phyloP scores from a whole-genome alignment of 768 basidiomycete species.

The Psilocybe cubensis region DNA sequence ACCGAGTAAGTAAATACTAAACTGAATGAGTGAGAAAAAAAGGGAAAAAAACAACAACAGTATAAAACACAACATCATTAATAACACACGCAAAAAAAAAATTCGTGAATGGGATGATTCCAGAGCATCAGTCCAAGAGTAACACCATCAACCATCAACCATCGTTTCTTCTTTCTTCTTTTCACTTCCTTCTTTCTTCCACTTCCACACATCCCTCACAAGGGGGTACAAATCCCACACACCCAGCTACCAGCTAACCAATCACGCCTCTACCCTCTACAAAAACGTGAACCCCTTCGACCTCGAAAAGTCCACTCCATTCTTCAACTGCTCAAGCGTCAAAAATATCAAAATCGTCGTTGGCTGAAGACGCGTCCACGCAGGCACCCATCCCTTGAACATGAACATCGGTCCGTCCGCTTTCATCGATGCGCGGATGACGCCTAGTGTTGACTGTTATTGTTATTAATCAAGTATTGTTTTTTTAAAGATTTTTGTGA shows the following conservation, averaged over 20 bases:
- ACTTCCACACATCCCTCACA: not conserved
- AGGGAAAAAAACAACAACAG: not conserved
- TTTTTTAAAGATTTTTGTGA: not conserved
- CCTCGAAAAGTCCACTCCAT: constrained; percentile 64
- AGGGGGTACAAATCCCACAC: too few species aligned
- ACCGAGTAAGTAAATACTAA: too few species aligned
- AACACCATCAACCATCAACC: not conserved
- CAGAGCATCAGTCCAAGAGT: not conserved
- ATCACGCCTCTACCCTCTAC: constrained; percentile 5
- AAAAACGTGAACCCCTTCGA: constrained; percentile 38
- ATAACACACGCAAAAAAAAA: too few species aligned
- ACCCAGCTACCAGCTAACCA: too few species aligned
- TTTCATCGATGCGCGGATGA: constrained; percentile 68
- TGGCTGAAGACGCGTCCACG: constrained; percentile 84
- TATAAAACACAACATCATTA: not conserved
- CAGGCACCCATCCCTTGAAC: constrained; percentile 92
- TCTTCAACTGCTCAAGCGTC: constrained; percentile 82
- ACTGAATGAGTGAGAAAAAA: too few species aligned
- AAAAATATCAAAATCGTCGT: constrained; percentile 90
- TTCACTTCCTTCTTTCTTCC: not conserved
- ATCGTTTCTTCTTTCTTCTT: not conserved
- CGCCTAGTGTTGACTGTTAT: constrained; percentile 65
- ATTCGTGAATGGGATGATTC: not conserved
- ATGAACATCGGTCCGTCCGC: constrained; percentile 87
- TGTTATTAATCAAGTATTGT: not conserved